Percentiles rank a stretch among this genome's conserved stretches.
Conservation (phyloP, 768 basidiomycete species). For the Leccinum arenicola region DNA sequence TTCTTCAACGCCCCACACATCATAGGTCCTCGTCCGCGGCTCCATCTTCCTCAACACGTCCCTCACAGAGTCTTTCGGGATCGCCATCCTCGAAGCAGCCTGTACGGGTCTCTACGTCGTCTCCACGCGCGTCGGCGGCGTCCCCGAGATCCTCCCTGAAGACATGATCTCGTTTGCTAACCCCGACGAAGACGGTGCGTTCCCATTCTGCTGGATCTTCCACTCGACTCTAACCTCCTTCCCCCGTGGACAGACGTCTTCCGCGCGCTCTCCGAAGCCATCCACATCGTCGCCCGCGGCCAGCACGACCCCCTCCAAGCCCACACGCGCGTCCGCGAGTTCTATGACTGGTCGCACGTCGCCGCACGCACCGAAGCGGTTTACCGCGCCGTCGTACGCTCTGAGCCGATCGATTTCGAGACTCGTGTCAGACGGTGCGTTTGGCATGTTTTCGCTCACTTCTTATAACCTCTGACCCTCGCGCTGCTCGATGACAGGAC, state of each 20-base stretch:
- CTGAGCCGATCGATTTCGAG: slow-evolving; percentile 66
- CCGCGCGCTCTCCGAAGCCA: slow-evolving; percentile 77
- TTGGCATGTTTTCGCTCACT: background rate
- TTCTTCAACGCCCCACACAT: background rate
- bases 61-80: slow-evolving; percentile 94
- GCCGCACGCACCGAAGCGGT: slow-evolving; percentile 80
- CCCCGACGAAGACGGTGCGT: slow-evolving; percentile 89
- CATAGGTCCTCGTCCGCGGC: slow-evolving; percentile 81
- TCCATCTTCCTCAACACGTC: slow-evolving; percentile 95
- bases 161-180: slow-evolving; percentile 96
- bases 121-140: slow-evolving; percentile 90
- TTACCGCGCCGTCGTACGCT: slow-evolving; percentile 64
- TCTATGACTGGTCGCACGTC: slow-evolving; percentile 88
- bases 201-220: background rate
- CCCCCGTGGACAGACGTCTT: slow-evolving; percentile 62
- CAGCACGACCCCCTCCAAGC: slow-evolving; percentile 73
- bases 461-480: background rate
- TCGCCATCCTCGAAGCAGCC: slow-evolving; percentile 96
- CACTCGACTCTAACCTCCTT: background rate
- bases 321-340: slow-evolving; percentile 71
- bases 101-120: slow-evolving; percentile 94
- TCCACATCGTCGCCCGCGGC: slow-evolving; percentile 62
- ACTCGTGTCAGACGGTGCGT: slow-evolving; percentile 73
- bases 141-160: slow-evolving; percentile 89
- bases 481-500: slow-evolving; percentile 44